Evolutionary conservation across 2,329 filamentous ascomycete species (phyloP), one percentile per base, ranked within the genome.

Genomic region (Claviceps sp.): DNA sequence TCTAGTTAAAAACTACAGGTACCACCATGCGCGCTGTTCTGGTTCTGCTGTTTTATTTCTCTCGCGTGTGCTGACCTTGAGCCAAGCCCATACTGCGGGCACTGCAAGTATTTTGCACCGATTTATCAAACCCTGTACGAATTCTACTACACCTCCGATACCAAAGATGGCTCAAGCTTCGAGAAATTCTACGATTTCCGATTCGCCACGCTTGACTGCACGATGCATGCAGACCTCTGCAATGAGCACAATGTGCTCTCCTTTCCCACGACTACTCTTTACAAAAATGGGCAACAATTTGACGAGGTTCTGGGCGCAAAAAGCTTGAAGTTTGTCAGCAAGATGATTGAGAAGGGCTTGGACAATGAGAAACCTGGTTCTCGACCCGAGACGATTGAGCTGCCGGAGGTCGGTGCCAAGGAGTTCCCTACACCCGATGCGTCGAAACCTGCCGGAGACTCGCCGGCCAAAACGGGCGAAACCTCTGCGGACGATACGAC

Each of bases 81-180:
- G 3, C 34, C 7, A 54, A 81, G 78, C 60, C 78, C 78, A 11
- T 80, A 73, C 58, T 82, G 78, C 68, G 76, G 76, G 47, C 89
- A 95, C 68, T 96, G 90, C 71, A 77, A 77, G 65, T 73, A 77
- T 48, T 87, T 89, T 62, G 89, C 87, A 50, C 93, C 93, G 7
- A 84, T 81, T 49, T 96, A 82, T 75, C 89, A 97, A 69, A 96
- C 90, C 5, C 69, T 91, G 14, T 95, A 97, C 74, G 93, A 98
- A 71, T 96, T 84, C 68, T 98, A 96, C 72, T 73, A 88, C 71
- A 96, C 90, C 40, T 93, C 88, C 40, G 84, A 89, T 61, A 84
- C 85, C 16, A 71, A 84, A 65, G 60, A 73, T 65, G 56, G 80
- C 70, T 70, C 75, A 42, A 68, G 70, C 30, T 96, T 96, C 63